These are phyloP conservation scores for Hirsutella thompsonii DNA, from an alignment of 2,329 filamentous ascomycete species.

Conservation along the genomic window DNA sequence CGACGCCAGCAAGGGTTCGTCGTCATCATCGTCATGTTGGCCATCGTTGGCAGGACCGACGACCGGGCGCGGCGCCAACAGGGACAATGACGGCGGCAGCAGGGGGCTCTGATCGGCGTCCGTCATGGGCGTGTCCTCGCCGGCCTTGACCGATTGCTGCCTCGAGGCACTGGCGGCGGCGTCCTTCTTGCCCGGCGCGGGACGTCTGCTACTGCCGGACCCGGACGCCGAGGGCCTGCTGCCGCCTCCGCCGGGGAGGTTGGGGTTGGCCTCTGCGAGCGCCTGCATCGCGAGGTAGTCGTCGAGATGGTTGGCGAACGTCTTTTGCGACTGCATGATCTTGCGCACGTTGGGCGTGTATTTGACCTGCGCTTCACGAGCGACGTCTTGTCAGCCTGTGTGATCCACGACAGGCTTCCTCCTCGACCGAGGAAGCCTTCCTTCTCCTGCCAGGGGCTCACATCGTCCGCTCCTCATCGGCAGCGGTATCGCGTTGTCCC, in stretches of 20 bases:
- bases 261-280: constrained; percentile 24
- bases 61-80: too few species aligned
- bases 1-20: constrained; percentile 44
- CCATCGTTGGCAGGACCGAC: constrained; percentile 14
- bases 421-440: too few species aligned
- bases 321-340: constrained; percentile 70
- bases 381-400: neutral
- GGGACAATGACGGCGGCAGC: constrained; percentile 21
- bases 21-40: constrained; percentile 37
- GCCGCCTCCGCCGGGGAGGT: constrained; percentile 10
- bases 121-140: constrained; percentile 15
- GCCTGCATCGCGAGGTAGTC: constrained; percentile 58
- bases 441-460: too few species aligned
- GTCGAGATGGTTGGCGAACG: constrained; percentile 70
- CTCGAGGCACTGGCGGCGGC: constrained; percentile 4
- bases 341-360: constrained; percentile 60
- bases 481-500: constrained; percentile 59
- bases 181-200: constrained; percentile 13
- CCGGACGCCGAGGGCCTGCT: constrained; percentile 15
- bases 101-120: constrained; percentile 9
- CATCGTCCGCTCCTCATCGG: constrained; percentile 38
- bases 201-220: constrained; percentile 15
- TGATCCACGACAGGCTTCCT: neutral
- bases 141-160: constrained; percentile 9
- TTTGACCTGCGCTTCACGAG: constrained; percentile 28